Evolutionary conservation across 345 rosid genomes (phyloP).

Genomic region (Eucalyptus marginata): DNA sequence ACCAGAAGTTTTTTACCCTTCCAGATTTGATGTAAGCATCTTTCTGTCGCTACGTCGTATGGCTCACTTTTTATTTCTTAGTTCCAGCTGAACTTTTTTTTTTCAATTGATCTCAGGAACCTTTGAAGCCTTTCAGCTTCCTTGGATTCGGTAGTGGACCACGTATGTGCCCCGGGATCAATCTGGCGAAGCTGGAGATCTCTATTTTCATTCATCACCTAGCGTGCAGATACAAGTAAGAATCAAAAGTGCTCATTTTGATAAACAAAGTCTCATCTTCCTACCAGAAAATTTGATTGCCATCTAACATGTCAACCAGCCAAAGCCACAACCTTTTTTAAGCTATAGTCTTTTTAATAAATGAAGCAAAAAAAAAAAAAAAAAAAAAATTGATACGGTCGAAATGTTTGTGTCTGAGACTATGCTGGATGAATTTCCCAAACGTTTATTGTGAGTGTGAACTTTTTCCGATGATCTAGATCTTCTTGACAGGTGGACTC

Average conservation of each 20-base stretch:
- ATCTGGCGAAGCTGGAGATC: constrained; percentile 58
- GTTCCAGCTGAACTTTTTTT: too few relatives aligned
- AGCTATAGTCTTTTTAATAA: background rate
- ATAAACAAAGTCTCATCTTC: background rate
- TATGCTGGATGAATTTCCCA: background rate
- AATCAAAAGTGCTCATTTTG: background rate
- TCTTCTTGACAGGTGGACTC: too few relatives aligned
- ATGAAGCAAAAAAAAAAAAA: too few relatives aligned
- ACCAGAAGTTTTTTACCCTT: too few relatives aligned
- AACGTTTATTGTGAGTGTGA: background rate
- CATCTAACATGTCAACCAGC: background rate
- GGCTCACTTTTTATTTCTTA: too few relatives aligned
- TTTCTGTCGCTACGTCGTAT: too few relatives aligned
- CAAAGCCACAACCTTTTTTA: background rate
- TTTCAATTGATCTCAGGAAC: constrained; percentile 11
- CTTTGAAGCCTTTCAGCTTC: constrained; percentile 31
- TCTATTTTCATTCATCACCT: constrained; percentile 51
- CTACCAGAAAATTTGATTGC: background rate
- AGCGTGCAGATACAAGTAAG: constrained; percentile 9
- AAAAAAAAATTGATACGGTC: background rate
- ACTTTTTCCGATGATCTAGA: too few relatives aligned
- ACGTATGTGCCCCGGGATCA: constrained; percentile 59
- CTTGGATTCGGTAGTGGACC: constrained; percentile 72
- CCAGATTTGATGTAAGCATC: too few relatives aligned
- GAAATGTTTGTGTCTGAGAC: background rate